Evolutionary conservation across 148 eudicot genomes (phyloP).

Genomic region (Rhododendron molle): DNA sequence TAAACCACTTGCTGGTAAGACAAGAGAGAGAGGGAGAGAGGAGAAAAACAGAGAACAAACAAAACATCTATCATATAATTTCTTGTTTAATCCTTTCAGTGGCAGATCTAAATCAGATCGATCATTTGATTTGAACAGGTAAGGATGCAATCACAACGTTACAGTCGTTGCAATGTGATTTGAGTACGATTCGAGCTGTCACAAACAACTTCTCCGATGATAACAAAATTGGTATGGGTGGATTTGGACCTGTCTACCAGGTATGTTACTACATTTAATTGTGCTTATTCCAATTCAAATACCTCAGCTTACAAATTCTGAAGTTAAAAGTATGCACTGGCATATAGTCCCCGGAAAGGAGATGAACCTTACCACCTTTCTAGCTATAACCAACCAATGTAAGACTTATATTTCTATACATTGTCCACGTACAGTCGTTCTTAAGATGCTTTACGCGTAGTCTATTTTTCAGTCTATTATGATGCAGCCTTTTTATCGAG

Average conservation of each 20-base stretch:
- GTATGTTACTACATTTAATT: too few species aligned
- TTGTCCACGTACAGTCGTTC: too few species aligned
- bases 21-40: too few species aligned
- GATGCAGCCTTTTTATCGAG: too few species aligned
- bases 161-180: background rate
- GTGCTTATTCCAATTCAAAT: too few species aligned
- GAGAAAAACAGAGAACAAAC: background rate
- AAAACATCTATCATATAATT: background rate
- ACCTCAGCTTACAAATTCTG: too few species aligned
- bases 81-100: background rate
- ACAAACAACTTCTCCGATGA: background rate
- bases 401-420: too few species aligned
- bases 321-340: too few species aligned
- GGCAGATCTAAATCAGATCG: background rate
- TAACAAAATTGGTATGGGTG: constrained; percentile 12
- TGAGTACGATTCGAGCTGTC: background rate
- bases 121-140: background rate
- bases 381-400: too few species aligned
- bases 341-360: too few species aligned
- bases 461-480: too few species aligned
- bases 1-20: background rate
- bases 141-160: background rate
- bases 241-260: background rate
- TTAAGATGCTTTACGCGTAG: too few species aligned
- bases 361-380: background rate